These are phyloP conservation scores for Piper betle DNA, from an alignment of 164 flowering plant species.

Conservation along the genomic window DNA sequence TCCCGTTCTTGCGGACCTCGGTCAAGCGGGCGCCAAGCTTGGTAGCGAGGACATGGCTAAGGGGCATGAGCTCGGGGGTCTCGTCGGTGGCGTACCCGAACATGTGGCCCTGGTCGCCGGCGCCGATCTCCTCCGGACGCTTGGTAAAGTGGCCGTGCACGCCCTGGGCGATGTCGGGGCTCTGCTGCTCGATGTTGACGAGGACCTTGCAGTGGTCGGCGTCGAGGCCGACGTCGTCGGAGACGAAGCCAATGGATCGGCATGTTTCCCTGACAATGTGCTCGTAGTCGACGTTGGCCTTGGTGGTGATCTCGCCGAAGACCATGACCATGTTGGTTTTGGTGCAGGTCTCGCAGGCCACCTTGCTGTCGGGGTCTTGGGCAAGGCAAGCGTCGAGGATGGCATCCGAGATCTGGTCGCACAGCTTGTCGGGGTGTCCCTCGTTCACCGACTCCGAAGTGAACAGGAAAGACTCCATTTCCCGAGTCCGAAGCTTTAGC, in stretches of 20 bases:
- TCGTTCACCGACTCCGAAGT: slow-evolving; percentile 84
- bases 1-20: slow-evolving; percentile 63
- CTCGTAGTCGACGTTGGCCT: slow-evolving; percentile 63
- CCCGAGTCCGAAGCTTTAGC: too few species aligned
- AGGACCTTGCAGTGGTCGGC: slow-evolving; percentile 78
- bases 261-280: slow-evolving; percentile 79
- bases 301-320: slow-evolving; percentile 77
- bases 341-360: slow-evolving; percentile 80
- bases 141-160: slow-evolving; percentile 83
- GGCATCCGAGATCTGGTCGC: slow-evolving; percentile 83
- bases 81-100: slow-evolving; percentile 86
- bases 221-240: slow-evolving; percentile 75
- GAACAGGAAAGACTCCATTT: slow-evolving; percentile 72
- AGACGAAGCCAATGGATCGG: slow-evolving; percentile 61
- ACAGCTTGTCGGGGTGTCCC: slow-evolving; percentile 85
- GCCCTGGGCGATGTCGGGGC: slow-evolving; percentile 84
- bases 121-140: slow-evolving; percentile 81
- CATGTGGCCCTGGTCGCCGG: slow-evolving; percentile 87
- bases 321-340: slow-evolving; percentile 92
- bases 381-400: slow-evolving; percentile 79
- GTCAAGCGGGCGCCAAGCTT: slow-evolving; percentile 71
- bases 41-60: slow-evolving; percentile 70
- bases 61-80: slow-evolving; percentile 70
- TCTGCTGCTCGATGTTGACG: slow-evolving; percentile 77
- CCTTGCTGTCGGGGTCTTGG: slow-evolving; percentile 78